phyloP scores from a whole-genome alignment of 1,284 basidiomycete genomes.

The Ustilago cynodontis region DNA sequence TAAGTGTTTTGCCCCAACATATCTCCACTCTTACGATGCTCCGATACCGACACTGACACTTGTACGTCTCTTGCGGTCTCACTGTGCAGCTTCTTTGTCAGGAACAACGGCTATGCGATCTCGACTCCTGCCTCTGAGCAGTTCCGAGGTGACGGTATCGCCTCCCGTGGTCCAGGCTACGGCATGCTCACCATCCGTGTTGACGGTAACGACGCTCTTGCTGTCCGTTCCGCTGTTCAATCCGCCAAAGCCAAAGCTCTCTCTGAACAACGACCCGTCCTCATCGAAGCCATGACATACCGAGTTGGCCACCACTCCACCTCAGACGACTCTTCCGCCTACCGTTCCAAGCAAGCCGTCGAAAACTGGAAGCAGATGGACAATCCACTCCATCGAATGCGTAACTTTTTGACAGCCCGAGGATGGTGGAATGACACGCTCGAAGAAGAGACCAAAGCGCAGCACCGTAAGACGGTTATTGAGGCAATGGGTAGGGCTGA shows the following conservation, averaged over 20 bases:
- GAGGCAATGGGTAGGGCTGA: slow-evolving; percentile 83
- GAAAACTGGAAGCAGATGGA: slow-evolving; percentile 73
- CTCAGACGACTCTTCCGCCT: slow-evolving; percentile 92
- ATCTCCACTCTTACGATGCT: neutral
- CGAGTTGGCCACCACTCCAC: slow-evolving; percentile 91
- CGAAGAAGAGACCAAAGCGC: slow-evolving; percentile 80
- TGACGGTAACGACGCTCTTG: slow-evolving; percentile 92
- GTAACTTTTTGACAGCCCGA: slow-evolving; percentile 78
- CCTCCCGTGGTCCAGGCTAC: slow-evolving; percentile 90
- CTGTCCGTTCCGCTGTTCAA: slow-evolving; percentile 83
- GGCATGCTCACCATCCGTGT: slow-evolving; percentile 78
- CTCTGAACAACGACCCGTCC: slow-evolving; percentile 79
- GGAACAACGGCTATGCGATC: slow-evolving; percentile 93
- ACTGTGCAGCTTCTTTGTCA: slow-evolving; percentile 73
- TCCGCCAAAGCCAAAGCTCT: slow-evolving; percentile 84
- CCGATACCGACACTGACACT: neutral
- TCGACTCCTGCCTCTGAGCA: slow-evolving; percentile 91
- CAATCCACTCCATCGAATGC: slow-evolving; percentile 87
- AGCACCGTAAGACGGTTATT: slow-evolving; percentile 81
- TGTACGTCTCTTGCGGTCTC: slow-evolving; percentile 65
- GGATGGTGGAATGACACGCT: slow-evolving; percentile 87
- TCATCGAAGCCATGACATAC: slow-evolving; percentile 78
- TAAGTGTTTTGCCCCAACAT: slow-evolving; percentile 22
- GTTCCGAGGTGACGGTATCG: slow-evolving; percentile 72
- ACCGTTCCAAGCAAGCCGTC: slow-evolving; percentile 71